Percentiles rank a stretch among this genome's conserved stretches.
Conservation (phyloP, 106 monocot genomes). For the Dioscorea zingiberensis region DNA sequence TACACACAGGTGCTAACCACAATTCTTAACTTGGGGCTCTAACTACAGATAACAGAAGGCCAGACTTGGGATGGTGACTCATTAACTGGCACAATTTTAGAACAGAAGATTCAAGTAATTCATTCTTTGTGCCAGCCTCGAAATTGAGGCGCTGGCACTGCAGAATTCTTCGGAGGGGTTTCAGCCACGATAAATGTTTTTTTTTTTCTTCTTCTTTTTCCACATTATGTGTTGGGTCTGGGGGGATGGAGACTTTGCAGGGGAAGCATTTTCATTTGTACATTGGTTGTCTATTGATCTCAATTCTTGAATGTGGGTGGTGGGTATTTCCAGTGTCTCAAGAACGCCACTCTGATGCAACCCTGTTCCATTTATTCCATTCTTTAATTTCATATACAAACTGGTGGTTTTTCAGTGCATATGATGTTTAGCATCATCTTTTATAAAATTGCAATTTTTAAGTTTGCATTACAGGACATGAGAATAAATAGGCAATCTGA, state of each 20-base stretch:
- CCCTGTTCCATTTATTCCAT: neutral
- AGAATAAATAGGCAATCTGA: too few species aligned
- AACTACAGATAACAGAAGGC: slow-evolving; percentile 16
- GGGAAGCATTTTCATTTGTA: neutral
- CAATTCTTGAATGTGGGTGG: slow-evolving; percentile 6
- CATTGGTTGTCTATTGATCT: slow-evolving; percentile 7
- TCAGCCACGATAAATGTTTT: neutral
- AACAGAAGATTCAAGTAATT: slow-evolving; percentile 12
- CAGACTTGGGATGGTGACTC: neutral
- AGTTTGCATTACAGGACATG: too few species aligned
- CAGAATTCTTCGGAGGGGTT: slow-evolving; percentile 4
- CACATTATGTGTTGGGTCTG: neutral
- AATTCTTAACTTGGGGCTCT: slow-evolving; percentile 12
- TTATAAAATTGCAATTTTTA: too few species aligned
- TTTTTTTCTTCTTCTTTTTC: neutral
- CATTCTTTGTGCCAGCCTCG: slow-evolving; percentile 24
- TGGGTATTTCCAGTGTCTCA: neutral
- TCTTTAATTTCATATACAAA: neutral
- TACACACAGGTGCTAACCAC: slow-evolving; percentile 16
- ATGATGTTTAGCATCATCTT: too few species aligned
- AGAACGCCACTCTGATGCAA: neutral
- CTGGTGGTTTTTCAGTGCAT: too few species aligned
- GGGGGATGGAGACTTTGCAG: neutral
- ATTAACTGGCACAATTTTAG: slow-evolving; percentile 5
- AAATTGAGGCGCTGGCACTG: slow-evolving; percentile 10